Base-by-base conservation (phyloP, 2,329 filamentous ascomycete genomes). In the Colletotrichum sp. region DNA sequence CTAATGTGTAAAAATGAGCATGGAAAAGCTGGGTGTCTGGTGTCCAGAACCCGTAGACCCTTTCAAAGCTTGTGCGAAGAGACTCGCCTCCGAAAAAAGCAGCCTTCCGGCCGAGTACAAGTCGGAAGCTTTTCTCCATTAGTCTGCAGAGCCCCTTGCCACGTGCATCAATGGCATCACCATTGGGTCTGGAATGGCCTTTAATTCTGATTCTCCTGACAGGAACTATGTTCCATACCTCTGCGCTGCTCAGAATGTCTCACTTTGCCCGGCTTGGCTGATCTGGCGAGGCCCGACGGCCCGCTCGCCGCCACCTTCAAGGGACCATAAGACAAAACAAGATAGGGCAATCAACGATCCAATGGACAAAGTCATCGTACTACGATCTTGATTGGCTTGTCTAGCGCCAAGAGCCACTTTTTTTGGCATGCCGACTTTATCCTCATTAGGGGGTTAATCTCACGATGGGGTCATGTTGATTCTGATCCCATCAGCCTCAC, bases 321-420 rank as follows among this genome's bases (percentile, higher is more conserved):
- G 39, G 39, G 39, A 44, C 5, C 39, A n/a, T n/a, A 8, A 44
- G 39, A 44, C 39, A 44, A n/a, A 39, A 39, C 15, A n/a, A 3
- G 18, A 44, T 5, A 44, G 39, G 0, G 10, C 39, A n/a, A 0
- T 44, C 5, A 44, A 44, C 16, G 18, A 44, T 12, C 1, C 8
- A n/a, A n/a, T 6, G 0, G 39, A 44, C 18, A 1, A 44, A 3
- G 9, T n/a, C 0, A n/a, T 44, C 39, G 18, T 10, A 44, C 9
- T 12, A 1, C 39, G 5, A 44, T 44, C 39, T 44, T 49, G 18
- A 49, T n/a, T 49, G 18, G 39, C 9, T 49, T 12, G 18, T 49
- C 18, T 49, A 12, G 39, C 18, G 16, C 39, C 39, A n/a, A 44
- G 18, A 0, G 39, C 39, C 16, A 18, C 18, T n/a, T 44, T 44